Evolutionary conservation across 1,284 basidiomycete genomes (phyloP).

Genomic region (Ceratobasidium theobromae): DNA sequence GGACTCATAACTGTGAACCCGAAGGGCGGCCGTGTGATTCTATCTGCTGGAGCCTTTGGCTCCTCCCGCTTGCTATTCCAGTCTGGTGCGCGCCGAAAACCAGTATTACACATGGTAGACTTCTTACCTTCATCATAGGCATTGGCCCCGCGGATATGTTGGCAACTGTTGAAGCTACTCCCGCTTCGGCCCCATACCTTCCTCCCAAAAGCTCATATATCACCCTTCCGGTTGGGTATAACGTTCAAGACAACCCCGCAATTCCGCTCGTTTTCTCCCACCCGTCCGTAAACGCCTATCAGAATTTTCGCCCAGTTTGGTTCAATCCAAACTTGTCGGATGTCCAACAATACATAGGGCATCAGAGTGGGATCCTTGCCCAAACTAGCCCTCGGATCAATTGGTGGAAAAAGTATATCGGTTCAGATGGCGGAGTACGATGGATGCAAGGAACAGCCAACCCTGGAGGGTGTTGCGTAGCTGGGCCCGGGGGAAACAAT

Average conservation of each 20-base stretch:
- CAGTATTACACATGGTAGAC: conserved; percentile 39
- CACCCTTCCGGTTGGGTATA: conserved; percentile 57
- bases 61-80: conserved; percentile 59
- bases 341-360: conserved; percentile 54
- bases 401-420: conserved; percentile 59
- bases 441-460: conserved; percentile 59
- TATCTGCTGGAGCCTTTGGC: conserved; percentile 60
- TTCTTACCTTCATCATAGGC: conserved; percentile 60
- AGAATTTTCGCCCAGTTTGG: conserved; percentile 62
- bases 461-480: conserved; percentile 58
- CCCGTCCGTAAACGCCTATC: conserved; percentile 56
- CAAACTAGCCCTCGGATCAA: conserved; percentile 60
- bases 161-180: conserved; percentile 51
- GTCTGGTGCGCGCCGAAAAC: conserved; percentile 40
- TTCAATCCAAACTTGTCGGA: conserved; percentile 56
- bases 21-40: conserved; percentile 61
- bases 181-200: conserved; percentile 51
- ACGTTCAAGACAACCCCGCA: conserved; percentile 61
- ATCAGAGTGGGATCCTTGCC: conserved; percentile 58
- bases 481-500: conserved; percentile 55
- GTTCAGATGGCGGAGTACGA: conserved; percentile 51
- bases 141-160: conserved; percentile 65
- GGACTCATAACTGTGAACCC: conserved; percentile 58
- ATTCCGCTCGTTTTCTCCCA: conserved; percentile 67
- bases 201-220: conserved; percentile 57